These are phyloP conservation scores for Yamadazyma jaroonii DNA, from an alignment of 1,139 yeast species.

Conservation along the genomic window DNA sequence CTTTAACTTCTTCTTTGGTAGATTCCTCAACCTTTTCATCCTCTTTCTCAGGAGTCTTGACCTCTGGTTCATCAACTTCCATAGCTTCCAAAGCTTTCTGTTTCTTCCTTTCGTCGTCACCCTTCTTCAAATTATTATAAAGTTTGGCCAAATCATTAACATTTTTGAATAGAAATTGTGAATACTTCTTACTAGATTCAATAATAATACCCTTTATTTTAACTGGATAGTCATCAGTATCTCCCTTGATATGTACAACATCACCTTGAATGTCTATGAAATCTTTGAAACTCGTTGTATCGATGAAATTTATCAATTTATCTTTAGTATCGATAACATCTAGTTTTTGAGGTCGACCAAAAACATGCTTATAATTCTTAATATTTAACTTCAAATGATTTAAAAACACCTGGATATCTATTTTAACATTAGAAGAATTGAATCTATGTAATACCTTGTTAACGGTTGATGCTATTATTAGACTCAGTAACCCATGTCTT, in stretches of 20 bases:
- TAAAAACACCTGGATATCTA: slow-evolving; percentile 13
- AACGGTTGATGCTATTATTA: slow-evolving; percentile 31
- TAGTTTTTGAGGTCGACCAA: slow-evolving; percentile 11
- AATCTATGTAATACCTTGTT: slow-evolving; percentile 21
- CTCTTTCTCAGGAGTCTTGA: neutral
- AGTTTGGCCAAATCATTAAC: slow-evolving; percentile 24
- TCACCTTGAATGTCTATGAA: slow-evolving; percentile 13
- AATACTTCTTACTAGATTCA: slow-evolving; percentile 23
- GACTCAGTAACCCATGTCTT: slow-evolving; percentile 19
- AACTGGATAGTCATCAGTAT: slow-evolving; percentile 11
- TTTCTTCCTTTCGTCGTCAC: slow-evolving; percentile 1
- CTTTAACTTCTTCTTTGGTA: neutral
- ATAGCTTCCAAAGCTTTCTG: slow-evolving; percentile 3
- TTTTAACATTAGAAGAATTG: slow-evolving; percentile 12
- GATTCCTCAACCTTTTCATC: slow-evolving; percentile 1
- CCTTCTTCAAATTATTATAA: slow-evolving; percentile 7
- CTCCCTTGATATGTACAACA: slow-evolving; percentile 11
- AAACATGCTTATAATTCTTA: slow-evolving; percentile 10
- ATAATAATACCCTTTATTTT: slow-evolving; percentile 26
- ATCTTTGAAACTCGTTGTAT: slow-evolving; percentile 7
- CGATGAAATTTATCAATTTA: slow-evolving; percentile 8
- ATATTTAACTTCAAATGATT: slow-evolving; percentile 9
- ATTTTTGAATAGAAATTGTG: slow-evolving; percentile 23
- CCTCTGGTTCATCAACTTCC: slow-evolving; percentile 5
- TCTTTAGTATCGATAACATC: slow-evolving; percentile 11